These are phyloP conservation scores for Graphilbum ipis-grandicollis DNA, from an alignment of 2,329 filamentous ascomycete species.

Conservation along the genomic window DNA sequence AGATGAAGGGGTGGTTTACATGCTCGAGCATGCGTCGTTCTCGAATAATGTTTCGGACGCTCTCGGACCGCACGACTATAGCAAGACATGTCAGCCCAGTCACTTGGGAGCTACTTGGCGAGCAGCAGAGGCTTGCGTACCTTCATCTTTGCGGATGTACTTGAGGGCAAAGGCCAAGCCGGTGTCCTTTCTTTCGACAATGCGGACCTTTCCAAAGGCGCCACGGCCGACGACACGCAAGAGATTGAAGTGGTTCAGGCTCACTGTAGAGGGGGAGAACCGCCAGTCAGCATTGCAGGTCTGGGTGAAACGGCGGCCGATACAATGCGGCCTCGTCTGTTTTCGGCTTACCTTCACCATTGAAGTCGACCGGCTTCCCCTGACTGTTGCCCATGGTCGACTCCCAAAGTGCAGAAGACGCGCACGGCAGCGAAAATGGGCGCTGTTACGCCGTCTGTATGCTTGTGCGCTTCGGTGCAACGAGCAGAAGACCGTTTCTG, in stretches of 20 bases:
- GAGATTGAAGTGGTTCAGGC: slow-evolving; percentile 91
- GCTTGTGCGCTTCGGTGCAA: too few relatives aligned
- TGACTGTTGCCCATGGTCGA: slow-evolving; percentile 75
- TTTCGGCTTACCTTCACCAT: slow-evolving; percentile 63
- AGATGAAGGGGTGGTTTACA: slow-evolving; percentile 93
- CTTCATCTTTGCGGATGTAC: slow-evolving; percentile 98
- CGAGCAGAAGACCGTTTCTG: too few relatives aligned
- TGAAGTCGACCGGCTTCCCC: slow-evolving; percentile 82
- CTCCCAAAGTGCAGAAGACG: neutral
- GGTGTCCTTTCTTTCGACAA: slow-evolving; percentile 94
- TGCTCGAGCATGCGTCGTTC: slow-evolving; percentile 97
- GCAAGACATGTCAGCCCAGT: too few relatives aligned
- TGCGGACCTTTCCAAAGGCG: slow-evolving; percentile 96
- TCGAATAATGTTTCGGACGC: slow-evolving; percentile 93
- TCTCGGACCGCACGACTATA: slow-evolving; percentile 97
- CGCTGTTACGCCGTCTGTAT: too few relatives aligned
- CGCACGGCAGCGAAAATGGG: too few relatives aligned
- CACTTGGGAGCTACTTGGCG: too few relatives aligned
- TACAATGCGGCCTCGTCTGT: too few relatives aligned
- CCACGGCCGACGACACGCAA: slow-evolving; percentile 92
- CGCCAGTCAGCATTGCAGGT: too few relatives aligned
- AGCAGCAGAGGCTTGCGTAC: slow-evolving; percentile 25
- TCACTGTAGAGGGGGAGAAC: too few relatives aligned
- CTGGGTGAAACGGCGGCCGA: too few relatives aligned
- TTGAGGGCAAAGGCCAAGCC: slow-evolving; percentile 89